phyloP scores from a whole-genome alignment of 163 green algal species.

The Coccomyxa subellipsoidea region DNA sequence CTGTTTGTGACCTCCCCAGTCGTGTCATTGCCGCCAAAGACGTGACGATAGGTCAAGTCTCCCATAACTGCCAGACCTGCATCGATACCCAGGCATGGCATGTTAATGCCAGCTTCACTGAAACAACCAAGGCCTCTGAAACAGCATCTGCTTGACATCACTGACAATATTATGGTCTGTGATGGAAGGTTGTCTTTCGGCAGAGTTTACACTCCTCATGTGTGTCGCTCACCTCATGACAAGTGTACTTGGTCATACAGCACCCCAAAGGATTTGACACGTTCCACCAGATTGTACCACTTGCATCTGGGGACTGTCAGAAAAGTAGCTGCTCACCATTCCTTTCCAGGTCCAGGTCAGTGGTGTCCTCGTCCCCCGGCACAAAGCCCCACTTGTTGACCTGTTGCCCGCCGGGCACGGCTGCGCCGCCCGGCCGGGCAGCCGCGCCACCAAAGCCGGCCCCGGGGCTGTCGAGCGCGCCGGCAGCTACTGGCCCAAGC shows the following conservation, averaged over 20 bases:
- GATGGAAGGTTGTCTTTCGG: too few species aligned
- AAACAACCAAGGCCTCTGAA: too few species aligned
- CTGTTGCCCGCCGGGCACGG: constrained; percentile 21
- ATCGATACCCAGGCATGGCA: neutral
- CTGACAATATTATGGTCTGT: too few species aligned
- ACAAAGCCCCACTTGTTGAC: constrained; percentile 71
- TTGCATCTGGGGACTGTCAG: too few species aligned
- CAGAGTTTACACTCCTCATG: too few species aligned
- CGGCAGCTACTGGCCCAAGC: neutral
- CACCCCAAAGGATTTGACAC: too few species aligned
- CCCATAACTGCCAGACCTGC: constrained; percentile 38
- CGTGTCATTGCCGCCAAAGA: constrained; percentile 39
- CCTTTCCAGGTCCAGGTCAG: constrained; percentile 59
- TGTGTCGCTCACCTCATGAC: too few species aligned
- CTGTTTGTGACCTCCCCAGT: constrained; percentile 34
- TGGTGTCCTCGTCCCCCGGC: constrained; percentile 67
- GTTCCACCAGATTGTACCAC: too few species aligned
- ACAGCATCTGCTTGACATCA: too few species aligned
- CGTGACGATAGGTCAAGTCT: constrained; percentile 52
- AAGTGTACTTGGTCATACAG: too few species aligned
- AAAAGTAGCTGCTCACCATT: too few species aligned
- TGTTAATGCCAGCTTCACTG: too few species aligned
- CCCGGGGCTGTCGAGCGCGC: neutral
- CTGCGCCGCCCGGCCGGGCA: neutral
- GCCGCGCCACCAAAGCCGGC: constrained; percentile 11